Evolutionary conservation across 1,139 yeast genomes (phyloP).

Genomic region (Nakaseomyces delphensis): DNA sequence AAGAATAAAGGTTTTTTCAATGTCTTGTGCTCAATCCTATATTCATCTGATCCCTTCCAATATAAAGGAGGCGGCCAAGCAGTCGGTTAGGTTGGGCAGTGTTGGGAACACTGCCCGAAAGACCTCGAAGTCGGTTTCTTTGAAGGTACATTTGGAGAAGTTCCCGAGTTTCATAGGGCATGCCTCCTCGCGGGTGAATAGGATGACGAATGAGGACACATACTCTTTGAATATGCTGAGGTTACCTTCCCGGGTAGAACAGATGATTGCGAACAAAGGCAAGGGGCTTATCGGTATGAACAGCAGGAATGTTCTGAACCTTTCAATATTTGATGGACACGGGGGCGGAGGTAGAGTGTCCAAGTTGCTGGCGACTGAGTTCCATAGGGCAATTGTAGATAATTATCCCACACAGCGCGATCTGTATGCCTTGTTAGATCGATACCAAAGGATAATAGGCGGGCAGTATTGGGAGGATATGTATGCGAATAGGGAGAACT

Average conservation of each 20-base stretch:
- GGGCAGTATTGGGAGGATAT: constrained; percentile 91
- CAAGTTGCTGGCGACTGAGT: constrained; percentile 44
- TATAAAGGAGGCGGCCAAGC: constrained; percentile 3
- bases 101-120: not conserved
- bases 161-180: constrained; percentile 52
- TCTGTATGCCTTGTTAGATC: constrained; percentile 38
- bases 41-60: constrained; percentile 4
- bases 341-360: constrained; percentile 72
- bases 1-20: too few species aligned
- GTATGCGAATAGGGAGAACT: constrained; percentile 43
- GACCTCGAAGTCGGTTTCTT: not conserved
- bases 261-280: constrained; percentile 13
- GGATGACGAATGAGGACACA: constrained; percentile 74
- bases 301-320: constrained; percentile 43
- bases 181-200: constrained; percentile 62
- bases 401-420: constrained; percentile 29
- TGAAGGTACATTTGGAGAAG: constrained; percentile 7
- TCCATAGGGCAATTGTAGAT: constrained; percentile 50
- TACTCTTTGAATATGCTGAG: constrained; percentile 36
- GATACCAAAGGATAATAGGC: constrained; percentile 42
- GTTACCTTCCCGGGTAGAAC: constrained; percentile 33
- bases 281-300: constrained; percentile 7
- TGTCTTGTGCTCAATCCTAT: constrained; percentile 6
- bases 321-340: constrained; percentile 85
- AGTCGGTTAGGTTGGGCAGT: not conserved